A percentile compares a stretch with the other conserved stretches of the same genome.
These are phyloP conservation scores for Hericium alpestre DNA, from an alignment of 768 basidiomycete species.

Conservation along the genomic window DNA sequence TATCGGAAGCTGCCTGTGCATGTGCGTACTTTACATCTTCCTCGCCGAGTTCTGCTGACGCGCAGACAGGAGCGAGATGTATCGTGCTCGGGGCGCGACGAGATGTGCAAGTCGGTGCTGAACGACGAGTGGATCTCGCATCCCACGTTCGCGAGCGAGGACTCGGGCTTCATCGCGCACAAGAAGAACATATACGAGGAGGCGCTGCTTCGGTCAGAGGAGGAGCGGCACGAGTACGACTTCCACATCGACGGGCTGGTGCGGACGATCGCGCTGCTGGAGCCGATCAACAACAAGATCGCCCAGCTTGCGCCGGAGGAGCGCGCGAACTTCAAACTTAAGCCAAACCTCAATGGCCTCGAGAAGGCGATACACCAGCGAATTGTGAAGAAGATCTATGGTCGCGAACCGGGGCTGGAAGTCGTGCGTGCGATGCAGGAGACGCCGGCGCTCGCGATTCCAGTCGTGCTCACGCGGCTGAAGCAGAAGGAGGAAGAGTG, in stretches of 20 bases:
- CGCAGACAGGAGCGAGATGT: conserved; percentile 67
- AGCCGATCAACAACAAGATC: conserved; percentile 86
- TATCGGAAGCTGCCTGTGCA: conserved; percentile 75
- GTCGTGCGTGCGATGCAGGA: conserved; percentile 88
- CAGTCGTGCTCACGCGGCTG: conserved; percentile 77
- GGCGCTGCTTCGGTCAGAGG: conserved; percentile 89
- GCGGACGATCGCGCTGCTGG: conserved; percentile 82
- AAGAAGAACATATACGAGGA: conserved; percentile 97
- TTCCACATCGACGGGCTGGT: conserved; percentile 95
- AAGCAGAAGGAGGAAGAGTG: conserved; percentile 98
- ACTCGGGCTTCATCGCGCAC: conserved; percentile 80
- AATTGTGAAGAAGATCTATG: conserved; percentile 95
- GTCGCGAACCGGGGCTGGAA: conserved; percentile 71
- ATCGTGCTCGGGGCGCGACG: conserved; percentile 88
- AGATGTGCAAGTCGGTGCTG: conserved; percentile 90
- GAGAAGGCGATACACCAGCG: conserved; percentile 84
- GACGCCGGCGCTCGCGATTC: conserved; percentile 78
- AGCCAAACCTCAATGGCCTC: conserved; percentile 78
- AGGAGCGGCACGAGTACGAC: conserved; percentile 97
- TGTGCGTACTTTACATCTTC: conserved; percentile 37
- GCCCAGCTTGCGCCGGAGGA: conserved; percentile 70
- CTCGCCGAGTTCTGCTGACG: conserved; percentile 2
- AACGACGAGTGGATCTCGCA: conserved; percentile 99
- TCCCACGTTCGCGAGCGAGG: conserved; percentile 91
- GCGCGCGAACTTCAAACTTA: conserved; percentile 69